A percentile compares a stretch with the other conserved stretches of the same genome.
These are phyloP conservation scores for Macrolepiota dolichaula DNA, from an alignment of 768 basidiomycete genomes.

Conservation along the genomic window DNA sequence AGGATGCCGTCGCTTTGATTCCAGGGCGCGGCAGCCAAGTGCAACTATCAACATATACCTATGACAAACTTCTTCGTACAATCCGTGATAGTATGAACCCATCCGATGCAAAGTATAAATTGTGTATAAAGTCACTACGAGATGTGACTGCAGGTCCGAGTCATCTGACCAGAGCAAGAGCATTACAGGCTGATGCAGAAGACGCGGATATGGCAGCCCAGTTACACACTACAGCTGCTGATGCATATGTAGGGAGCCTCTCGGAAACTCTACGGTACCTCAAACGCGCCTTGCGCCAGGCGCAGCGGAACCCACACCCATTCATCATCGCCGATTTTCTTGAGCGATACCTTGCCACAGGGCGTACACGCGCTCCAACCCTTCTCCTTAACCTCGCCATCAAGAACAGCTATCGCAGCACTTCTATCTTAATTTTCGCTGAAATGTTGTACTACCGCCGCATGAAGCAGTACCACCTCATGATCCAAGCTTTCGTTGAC, in stretches of 20 bases:
- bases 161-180: background rate
- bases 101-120: conserved; percentile 11
- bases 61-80: conserved; percentile 28
- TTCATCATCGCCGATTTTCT: conserved; percentile 31
- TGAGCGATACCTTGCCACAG: conserved; percentile 28
- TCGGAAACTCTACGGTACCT: conserved; percentile 20
- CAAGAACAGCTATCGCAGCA: conserved; percentile 16
- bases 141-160: background rate
- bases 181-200: background rate
- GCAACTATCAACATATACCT: conserved; percentile 33
- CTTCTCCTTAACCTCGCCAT: conserved; percentile 30
- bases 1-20: conserved; percentile 44
- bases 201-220: background rate
- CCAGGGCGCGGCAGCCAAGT: conserved; percentile 27
- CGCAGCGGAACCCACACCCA: conserved; percentile 20
- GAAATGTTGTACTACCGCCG: conserved; percentile 42
- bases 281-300: conserved; percentile 16
- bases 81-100: conserved; percentile 16
- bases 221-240: background rate
- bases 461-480: conserved; percentile 21
- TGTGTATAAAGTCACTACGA: conserved; percentile 18
- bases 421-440: conserved; percentile 31
- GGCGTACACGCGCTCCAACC: conserved; percentile 28
- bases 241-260: background rate
- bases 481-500: conserved; percentile 43